phyloP scores from a whole-genome alignment of 495 filamentous ascomycete genomes.

The Tuber aestivum region DNA sequence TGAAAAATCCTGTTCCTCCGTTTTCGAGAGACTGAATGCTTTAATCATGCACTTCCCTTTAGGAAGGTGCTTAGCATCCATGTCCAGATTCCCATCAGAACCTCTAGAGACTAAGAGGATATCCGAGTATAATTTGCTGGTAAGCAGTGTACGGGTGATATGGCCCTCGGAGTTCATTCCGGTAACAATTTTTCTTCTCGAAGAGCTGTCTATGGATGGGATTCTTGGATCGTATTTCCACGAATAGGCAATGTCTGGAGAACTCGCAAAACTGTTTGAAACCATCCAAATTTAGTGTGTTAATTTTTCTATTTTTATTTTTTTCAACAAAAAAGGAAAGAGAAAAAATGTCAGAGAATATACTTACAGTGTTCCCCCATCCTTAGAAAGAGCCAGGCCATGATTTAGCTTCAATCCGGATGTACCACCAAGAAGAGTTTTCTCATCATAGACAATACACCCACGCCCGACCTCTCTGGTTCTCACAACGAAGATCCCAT shows the following conservation, averaged over 20 bases:
- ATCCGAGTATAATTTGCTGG: constrained; percentile 39
- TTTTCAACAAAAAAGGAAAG: neutral
- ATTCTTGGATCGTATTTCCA: constrained; percentile 55
- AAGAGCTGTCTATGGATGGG: constrained; percentile 45
- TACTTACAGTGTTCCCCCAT: constrained; percentile 56
- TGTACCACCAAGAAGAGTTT: constrained; percentile 35
- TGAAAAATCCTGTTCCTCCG: constrained; percentile 43
- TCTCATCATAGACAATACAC: constrained; percentile 49
- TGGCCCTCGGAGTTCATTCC: constrained; percentile 59
- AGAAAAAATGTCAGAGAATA: neutral
- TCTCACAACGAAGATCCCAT: constrained; percentile 53
- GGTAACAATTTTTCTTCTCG: constrained; percentile 49
- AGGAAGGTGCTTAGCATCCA: constrained; percentile 45
- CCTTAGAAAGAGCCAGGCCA: constrained; percentile 58
- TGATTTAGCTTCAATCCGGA: constrained; percentile 53
- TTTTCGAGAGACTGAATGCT: constrained; percentile 56
- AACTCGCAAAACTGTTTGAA: constrained; percentile 49
- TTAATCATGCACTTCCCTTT: constrained; percentile 60
- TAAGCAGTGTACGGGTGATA: constrained; percentile 57
- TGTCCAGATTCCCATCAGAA: constrained; percentile 57
- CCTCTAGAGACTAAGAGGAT: constrained; percentile 60
- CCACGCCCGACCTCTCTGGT: constrained; percentile 50
- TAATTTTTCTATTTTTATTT: no score
- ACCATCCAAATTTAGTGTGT: neutral
- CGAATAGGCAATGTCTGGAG: constrained; percentile 51